These are phyloP conservation scores for Pseudocercospora eumusae DNA, from an alignment of 2,329 filamentous ascomycete genomes.

Conservation along the genomic window DNA sequence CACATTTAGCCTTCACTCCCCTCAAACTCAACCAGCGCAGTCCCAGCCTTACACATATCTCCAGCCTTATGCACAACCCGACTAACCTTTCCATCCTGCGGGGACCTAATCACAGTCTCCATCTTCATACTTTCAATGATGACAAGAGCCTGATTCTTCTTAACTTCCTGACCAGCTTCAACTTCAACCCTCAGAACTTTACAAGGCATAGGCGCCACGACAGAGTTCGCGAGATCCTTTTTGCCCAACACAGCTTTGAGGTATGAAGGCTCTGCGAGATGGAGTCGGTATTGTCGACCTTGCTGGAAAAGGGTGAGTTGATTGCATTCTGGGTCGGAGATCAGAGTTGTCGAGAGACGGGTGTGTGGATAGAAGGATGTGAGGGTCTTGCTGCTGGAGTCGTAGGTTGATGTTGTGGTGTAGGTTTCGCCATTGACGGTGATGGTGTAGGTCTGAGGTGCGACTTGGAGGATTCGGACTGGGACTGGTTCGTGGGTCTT, in stretches of 20 bases:
- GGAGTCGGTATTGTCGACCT: constrained; percentile 59
- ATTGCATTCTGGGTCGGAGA: constrained; percentile 63
- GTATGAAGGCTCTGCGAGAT: constrained; percentile 68
- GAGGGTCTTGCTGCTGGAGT: constrained; percentile 53
- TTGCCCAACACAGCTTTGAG: constrained; percentile 82
- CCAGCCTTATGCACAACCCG: constrained; percentile 54
- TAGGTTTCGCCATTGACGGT: constrained; percentile 42
- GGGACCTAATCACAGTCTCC: constrained; percentile 57
- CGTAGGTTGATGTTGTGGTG: constrained; percentile 47
- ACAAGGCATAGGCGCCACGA: constrained; percentile 94
- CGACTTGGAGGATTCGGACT: constrained; percentile 56
- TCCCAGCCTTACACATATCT: constrained; percentile 50
- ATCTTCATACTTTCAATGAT: constrained; percentile 63
- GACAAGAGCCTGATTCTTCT: constrained; percentile 82
- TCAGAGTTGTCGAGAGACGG: constrained; percentile 75
- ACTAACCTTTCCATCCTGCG: constrained; percentile 50
- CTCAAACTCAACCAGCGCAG: constrained; percentile 49
- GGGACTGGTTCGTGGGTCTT: constrained; percentile 40
- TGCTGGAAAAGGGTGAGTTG: constrained; percentile 70
- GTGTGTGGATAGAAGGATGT: constrained; percentile 80
- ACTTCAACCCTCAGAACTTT: constrained; percentile 93
- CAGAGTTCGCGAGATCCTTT: constrained; percentile 77
- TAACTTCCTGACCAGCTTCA: constrained; percentile 74
- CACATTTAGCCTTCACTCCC: constrained; percentile 25
- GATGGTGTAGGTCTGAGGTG: constrained; percentile 54